These are phyloP conservation scores for Epichloe amarillans DNA, from an alignment of 2,329 filamentous ascomycete genomes.

Conservation along the genomic window DNA sequence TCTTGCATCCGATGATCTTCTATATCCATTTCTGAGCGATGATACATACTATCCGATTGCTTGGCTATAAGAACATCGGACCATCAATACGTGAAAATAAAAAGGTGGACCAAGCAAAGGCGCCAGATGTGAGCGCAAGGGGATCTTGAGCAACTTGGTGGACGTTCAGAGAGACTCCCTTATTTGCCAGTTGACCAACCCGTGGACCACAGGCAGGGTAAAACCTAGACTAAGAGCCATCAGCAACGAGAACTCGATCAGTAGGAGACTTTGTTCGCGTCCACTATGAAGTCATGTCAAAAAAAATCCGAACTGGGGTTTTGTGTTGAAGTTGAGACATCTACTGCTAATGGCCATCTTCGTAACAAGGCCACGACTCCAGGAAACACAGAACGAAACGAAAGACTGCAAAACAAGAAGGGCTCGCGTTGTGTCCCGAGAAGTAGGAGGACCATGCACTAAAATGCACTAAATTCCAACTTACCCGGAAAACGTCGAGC, in stretches of 20 bases:
- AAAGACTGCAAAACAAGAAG: too few species aligned
- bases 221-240: neutral
- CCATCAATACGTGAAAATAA: neutral
- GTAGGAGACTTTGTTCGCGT: neutral
- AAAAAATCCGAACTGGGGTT: too few species aligned
- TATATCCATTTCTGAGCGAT: conserved; percentile 24
- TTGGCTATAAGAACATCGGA: neutral
- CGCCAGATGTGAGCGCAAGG: neutral
- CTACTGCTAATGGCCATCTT: too few species aligned
- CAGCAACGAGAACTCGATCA: neutral
- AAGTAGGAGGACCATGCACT: neutral
- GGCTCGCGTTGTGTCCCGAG: too few species aligned
- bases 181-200: neutral
- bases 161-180: neutral
- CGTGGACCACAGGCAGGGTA: neutral
- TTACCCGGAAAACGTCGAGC: neutral
- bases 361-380: neutral
- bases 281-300: neutral
- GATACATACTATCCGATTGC: conserved; percentile 6
- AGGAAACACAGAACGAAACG: neutral
- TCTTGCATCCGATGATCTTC: conserved; percentile 32
- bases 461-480: neutral
- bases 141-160: neutral
- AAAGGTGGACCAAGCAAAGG: neutral
- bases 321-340: too few species aligned